phyloP scores from a whole-genome alignment of 2,329 filamentous ascomycete genomes.

The Fusarium subtropicale region DNA sequence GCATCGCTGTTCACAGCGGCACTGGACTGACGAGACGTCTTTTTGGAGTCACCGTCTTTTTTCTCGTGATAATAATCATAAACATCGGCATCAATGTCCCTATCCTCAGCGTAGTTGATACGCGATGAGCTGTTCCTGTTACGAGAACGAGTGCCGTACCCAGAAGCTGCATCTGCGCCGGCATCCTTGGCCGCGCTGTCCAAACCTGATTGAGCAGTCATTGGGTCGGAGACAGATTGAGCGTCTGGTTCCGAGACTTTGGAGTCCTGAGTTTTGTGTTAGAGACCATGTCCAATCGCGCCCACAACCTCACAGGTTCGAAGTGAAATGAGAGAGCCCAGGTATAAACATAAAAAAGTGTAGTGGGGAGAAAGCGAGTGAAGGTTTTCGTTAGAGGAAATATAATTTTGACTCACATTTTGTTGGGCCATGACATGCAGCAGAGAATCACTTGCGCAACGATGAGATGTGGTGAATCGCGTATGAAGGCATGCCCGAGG shows the following conservation, averaged over 20 bases:
- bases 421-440: constrained; percentile 55
- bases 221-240: constrained; percentile 53
- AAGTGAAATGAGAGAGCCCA: constrained; percentile 21
- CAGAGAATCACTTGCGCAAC: constrained; percentile 51
- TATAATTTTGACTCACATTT: constrained; percentile 50
- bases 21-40: constrained; percentile 62
- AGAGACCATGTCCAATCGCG: constrained; percentile 41
- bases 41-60: constrained; percentile 68
- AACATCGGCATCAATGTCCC: constrained; percentile 86
- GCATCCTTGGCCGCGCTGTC: constrained; percentile 62
- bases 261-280: constrained; percentile 50
- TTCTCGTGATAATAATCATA: constrained; percentile 75
- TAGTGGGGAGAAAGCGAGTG: constrained; percentile 34
- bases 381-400: constrained; percentile 29
- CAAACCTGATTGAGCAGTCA: constrained; percentile 62
- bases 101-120: constrained; percentile 95
- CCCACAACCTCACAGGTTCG: constrained; percentile 33
- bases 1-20: constrained; percentile 54
- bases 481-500: constrained; percentile 50
- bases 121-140: constrained; percentile 84
- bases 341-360: constrained; percentile 26
- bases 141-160: constrained; percentile 93
- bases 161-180: constrained; percentile 67
- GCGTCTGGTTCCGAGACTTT: constrained; percentile 52
- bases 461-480: constrained; percentile 50